These are phyloP conservation scores for Lophiotrema nucula DNA, from an alignment of 495 filamentous ascomycete genomes.

Conservation along the genomic window DNA sequence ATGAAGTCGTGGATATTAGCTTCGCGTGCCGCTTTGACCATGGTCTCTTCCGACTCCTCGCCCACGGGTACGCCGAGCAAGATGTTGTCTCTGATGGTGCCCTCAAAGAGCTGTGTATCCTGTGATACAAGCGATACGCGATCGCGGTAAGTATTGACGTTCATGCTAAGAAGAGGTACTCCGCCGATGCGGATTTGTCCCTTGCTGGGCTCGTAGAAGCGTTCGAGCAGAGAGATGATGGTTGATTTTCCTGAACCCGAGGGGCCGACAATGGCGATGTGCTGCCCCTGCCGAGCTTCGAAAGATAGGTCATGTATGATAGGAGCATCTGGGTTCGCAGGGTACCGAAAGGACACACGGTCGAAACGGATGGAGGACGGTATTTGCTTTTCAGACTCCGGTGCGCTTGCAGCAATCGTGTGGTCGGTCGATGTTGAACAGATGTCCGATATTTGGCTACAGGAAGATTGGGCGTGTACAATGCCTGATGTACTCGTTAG, in stretches of 20 bases:
- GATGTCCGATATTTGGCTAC: neutral
- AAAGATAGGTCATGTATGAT: conserved; percentile 26
- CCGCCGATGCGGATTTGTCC: conserved; percentile 30
- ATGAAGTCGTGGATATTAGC: conserved; percentile 93
- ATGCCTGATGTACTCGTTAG: neutral
- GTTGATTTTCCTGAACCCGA: conserved; percentile 37
- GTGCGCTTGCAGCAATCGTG: neutral
- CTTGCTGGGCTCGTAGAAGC: conserved; percentile 33
- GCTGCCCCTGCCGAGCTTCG: conserved; percentile 21
- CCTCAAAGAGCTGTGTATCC: conserved; percentile 82
- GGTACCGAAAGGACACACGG: conserved; percentile 66
- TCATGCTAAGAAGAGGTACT: neutral
- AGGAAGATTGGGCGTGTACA: neutral
- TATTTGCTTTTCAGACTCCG: neutral
- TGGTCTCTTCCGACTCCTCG: conserved; percentile 62
- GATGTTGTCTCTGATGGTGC: conserved; percentile 73
- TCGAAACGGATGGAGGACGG: conserved; percentile 51
- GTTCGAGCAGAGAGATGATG: conserved; percentile 31
- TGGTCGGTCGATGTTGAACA: neutral
- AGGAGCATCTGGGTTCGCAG: conserved; percentile 48
- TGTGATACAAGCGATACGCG: conserved; percentile 78
- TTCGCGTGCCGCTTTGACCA: conserved; percentile 73
- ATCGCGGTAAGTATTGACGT: conserved; percentile 55
- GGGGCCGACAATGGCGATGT: conserved; percentile 34
- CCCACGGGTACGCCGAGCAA: conserved; percentile 58